Base-by-base conservation (phyloP, 306 rosid genomes). In the Fagus crenata region DNA sequence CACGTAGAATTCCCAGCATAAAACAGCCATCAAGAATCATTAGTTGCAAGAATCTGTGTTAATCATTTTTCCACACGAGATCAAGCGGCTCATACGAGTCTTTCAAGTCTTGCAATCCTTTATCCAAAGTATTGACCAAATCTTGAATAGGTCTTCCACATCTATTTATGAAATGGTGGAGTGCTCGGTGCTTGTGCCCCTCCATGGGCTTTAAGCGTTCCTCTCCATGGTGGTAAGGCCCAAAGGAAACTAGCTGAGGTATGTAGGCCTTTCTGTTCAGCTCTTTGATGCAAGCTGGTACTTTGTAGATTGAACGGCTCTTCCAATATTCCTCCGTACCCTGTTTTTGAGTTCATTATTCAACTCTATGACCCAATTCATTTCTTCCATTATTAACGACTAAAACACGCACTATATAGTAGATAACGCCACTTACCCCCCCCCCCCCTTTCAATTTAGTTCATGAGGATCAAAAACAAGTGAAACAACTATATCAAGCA, bases 11-110 rank as follows among this genome's bases (percentile, higher is more conserved):
- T 74, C 82, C 87, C 49, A 86, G 71, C 83, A 88, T 64, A 78
- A 90, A 90, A 84, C 89, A 86, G 1, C 89, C 96, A 82, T 90
- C 96, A 41, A 88, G 36, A 64, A 86, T 82, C 86, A 86, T 85
- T 28, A 88, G 6, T 53, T 78, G 68, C 70, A 85, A 12, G 78
- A 88, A 88, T 9, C 60, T 63, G 0, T 39, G 28, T 0, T 74
- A 54, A 6, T 78, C 60, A 2, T 76, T 8, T 60, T 0, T 73
- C 86, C 87, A 83, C 12, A 18, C 12, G 22, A 59, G 40, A 32
- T 82, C 88, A 2, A 90, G 85, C 53, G 81, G 69, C n/a, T 69
- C 78, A 4, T 85, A 86, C 0, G 89, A 80, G 42, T 76, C 78
- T 49, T 35, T 76, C 78, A 90, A 74, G 32, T 81, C 76, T 13